Conservation (phyloP, 306 rosid species). For the Leucaena leucocephala region DNA sequence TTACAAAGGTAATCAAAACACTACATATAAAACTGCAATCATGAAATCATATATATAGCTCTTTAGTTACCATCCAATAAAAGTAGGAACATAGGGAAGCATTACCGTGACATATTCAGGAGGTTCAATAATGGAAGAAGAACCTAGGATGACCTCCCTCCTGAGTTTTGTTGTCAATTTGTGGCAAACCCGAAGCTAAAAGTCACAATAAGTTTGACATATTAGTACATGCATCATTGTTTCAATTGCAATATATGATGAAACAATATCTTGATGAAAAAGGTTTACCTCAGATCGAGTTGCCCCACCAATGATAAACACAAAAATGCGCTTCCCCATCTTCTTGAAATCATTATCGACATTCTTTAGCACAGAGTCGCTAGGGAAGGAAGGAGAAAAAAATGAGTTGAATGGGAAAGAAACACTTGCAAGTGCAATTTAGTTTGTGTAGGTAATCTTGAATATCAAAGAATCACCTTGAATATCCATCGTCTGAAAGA, state of each 20-base stretch:
- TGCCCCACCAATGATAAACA: constrained; percentile 90
- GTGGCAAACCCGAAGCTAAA: constrained; percentile 93
- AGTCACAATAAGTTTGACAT: constrained; percentile 17
- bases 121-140: constrained; percentile 76
- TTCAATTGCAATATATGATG: constrained; percentile 19
- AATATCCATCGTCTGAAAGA: constrained; percentile 79
- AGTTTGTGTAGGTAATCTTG: too few species aligned
- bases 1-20: constrained; percentile 9
- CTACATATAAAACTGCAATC: constrained; percentile 10
- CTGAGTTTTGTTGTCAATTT: constrained; percentile 78
- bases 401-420: constrained; percentile 17
- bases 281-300: constrained; percentile 88
- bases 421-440: constrained; percentile 22
- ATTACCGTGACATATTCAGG: constrained; percentile 77
- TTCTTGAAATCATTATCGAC: constrained; percentile 62
- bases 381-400: constrained; percentile 29
- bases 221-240: constrained; percentile 17
- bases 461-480: constrained; percentile 55
- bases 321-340: constrained; percentile 84
- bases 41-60: background rate
- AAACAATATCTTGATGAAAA: background rate
- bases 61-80: background rate
- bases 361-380: constrained; percentile 72
- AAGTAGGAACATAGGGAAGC: constrained; percentile 24
- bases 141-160: constrained; percentile 88